Base-by-base conservation (phyloP, 2,329 filamentous ascomycete species). In the Aspergillus ochraceus region DNA sequence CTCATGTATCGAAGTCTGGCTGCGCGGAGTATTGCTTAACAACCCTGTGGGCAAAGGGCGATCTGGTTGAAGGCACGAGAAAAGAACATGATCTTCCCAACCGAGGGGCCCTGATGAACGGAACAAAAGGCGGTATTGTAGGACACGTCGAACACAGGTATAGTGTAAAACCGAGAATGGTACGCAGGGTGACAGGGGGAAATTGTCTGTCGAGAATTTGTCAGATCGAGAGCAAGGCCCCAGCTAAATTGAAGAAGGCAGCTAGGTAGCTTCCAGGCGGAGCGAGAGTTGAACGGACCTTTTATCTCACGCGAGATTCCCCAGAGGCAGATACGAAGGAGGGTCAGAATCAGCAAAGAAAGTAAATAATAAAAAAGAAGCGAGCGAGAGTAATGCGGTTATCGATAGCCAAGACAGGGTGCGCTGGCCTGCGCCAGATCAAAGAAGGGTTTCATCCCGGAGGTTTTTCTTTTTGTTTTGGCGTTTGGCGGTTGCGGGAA, bases 71-170 rank as follows among this genome's bases (percentile, higher is more conserved):
- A 47, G n/a, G 42, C 11, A 51, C 57, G 52, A 55, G 50, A 52
- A 46, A 57, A 50, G 45, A 49, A 57, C 58, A 60, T 60, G 54
- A 54, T 60, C 58, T 60, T 42, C 58, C 54, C 50, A 26, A 49
- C 32, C 47, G 39, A 58, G 51, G 51, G 19, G 54, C 20, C 12
- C 50, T 29, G 32, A 58, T n/a, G 12, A 54, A 54, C 29, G 12
- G 11, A 20, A n/a, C 20, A 49, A 42, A 51, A 14, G 17, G 42
- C 24, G 22, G 6, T 30, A 26, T 45, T 45, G 54, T 29, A 49
- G 47, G 17, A 9, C 53, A 39, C 19, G 53, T 20, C 14, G 42
- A 49, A 39, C 29, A 45, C 22, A 32, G 19, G 52, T 30, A 46
- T 47, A 32, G 52, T 30, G 32, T 47, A 32, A 24, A 47, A 4